These are phyloP conservation scores for Dictyophora rubrovolvata DNA, from an alignment of 768 basidiomycete species.

Conservation along the genomic window DNA sequence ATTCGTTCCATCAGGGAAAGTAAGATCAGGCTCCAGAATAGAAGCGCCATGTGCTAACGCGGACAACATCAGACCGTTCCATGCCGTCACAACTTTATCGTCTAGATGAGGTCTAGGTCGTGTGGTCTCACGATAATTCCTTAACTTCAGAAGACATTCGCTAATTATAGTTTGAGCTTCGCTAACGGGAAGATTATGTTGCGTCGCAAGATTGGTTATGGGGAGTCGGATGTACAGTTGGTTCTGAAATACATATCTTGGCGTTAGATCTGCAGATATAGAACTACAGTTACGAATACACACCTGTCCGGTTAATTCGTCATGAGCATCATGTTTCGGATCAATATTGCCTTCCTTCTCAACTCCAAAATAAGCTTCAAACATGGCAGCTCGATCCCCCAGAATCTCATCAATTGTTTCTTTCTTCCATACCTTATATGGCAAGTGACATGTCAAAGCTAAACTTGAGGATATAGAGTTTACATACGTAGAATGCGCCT, in stretches of 20 bases:
- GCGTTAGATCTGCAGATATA: neutral
- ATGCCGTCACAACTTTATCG: constrained; percentile 31
- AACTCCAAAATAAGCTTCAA: constrained; percentile 26
- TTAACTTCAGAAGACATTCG: constrained; percentile 16
- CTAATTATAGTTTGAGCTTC: constrained; percentile 17
- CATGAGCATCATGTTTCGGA: constrained; percentile 26
- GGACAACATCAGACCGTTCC: constrained; percentile 33
- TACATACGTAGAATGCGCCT: constrained; percentile 26
- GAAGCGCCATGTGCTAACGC: constrained; percentile 9
- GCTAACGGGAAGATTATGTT: constrained; percentile 8
- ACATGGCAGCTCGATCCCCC: constrained; percentile 19
- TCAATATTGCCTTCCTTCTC: constrained; percentile 28
- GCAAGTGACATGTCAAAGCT: constrained; percentile 16
- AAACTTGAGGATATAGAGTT: neutral
- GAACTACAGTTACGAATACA: neutral
- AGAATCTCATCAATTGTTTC: constrained; percentile 24
- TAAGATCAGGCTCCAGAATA: neutral
- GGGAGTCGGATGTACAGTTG: constrained; percentile 3
- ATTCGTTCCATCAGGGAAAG: neutral
- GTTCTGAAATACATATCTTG: neutral
- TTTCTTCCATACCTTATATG: constrained; percentile 27
- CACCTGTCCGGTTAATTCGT: constrained; percentile 24
- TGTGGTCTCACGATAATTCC: constrained; percentile 22
- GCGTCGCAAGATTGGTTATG: neutral
- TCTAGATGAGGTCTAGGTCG: constrained; percentile 30